Conservation (phyloP, 257 asterid genomes). For the Echium plantagineum region DNA sequence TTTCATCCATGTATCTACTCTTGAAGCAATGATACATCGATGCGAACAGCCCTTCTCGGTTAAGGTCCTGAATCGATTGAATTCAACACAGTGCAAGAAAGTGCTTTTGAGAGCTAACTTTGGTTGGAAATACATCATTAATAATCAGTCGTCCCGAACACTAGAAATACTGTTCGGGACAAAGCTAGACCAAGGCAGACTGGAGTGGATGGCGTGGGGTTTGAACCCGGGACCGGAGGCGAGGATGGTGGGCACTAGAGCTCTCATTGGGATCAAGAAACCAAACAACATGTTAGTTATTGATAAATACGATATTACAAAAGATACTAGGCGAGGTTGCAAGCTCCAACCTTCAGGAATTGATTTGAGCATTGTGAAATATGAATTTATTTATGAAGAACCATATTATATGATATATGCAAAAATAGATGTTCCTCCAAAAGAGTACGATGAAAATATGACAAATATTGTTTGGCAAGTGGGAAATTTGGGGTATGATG, state of each 20-base stretch:
- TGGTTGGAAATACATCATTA: slow-evolving; percentile 27
- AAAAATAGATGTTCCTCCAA: slow-evolving; percentile 17
- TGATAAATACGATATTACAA: slow-evolving; percentile 24
- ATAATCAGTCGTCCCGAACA: slow-evolving; percentile 6
- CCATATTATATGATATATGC: slow-evolving; percentile 27
- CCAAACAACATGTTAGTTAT: not conserved
- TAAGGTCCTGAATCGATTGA: slow-evolving; percentile 7
- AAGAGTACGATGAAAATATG: slow-evolving; percentile 15
- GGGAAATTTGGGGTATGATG: slow-evolving; percentile 19
- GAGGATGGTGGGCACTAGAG: slow-evolving; percentile 46
- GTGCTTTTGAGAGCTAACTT: slow-evolving; percentile 29
- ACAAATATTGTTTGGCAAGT: slow-evolving; percentile 43
- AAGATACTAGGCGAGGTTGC: slow-evolving; percentile 29
- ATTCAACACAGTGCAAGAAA: slow-evolving; percentile 21
- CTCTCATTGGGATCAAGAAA: slow-evolving; percentile 41
- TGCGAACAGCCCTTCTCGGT: slow-evolving; percentile 23
- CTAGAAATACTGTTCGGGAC: slow-evolving; percentile 41
- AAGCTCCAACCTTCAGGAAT: slow-evolving; percentile 18
- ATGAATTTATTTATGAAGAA: slow-evolving; percentile 3
- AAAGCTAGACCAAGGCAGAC: slow-evolving; percentile 4
- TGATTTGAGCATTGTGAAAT: slow-evolving; percentile 18
- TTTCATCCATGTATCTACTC: not conserved
- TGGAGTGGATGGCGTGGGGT: slow-evolving; percentile 73
- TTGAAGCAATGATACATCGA: not conserved
- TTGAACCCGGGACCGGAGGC: slow-evolving; percentile 35